A percentile compares a stretch with the other conserved stretches of the same genome.
Conservation (phyloP, 306 rosid species). For the Dryas drummondii region DNA sequence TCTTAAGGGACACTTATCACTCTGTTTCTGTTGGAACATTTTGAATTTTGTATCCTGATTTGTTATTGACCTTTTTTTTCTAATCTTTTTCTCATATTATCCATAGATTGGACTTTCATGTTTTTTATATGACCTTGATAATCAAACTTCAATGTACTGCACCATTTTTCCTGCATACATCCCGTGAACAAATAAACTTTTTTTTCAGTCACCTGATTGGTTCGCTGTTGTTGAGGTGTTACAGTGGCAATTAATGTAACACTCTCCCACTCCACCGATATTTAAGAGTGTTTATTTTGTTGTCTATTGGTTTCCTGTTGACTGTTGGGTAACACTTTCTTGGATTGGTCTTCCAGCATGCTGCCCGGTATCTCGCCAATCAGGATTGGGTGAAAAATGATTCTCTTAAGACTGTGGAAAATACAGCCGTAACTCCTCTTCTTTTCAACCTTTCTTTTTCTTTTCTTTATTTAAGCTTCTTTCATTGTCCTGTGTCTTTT, state of each 20-base stretch:
- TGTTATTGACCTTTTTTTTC: not conserved
- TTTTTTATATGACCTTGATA: not conserved
- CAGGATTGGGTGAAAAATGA: conserved; percentile 96
- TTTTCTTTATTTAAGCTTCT: conserved; percentile 17
- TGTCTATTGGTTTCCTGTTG: conserved; percentile 10
- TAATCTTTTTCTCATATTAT: not conserved
- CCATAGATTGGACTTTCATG: not conserved
- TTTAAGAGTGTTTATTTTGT: conserved; percentile 6
- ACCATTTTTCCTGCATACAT: not conserved
- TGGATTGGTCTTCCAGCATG: conserved; percentile 64
- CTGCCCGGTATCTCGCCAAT: conserved; percentile 94
- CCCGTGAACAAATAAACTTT: not conserved
- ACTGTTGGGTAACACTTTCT: conserved; percentile 8
- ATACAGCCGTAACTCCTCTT: conserved; percentile 75
- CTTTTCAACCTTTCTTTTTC: conserved; percentile 13
- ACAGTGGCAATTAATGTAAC: not conserved
- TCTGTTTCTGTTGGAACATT: not conserved
- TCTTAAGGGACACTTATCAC: not conserved
- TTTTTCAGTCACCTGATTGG: not conserved
- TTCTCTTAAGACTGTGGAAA: conserved; percentile 89
- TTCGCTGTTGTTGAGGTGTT: not conserved
- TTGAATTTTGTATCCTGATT: not conserved
- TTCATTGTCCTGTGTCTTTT: conserved; percentile 10
- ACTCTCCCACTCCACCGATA: not conserved
- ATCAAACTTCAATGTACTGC: not conserved